A percentile compares a stretch with the other conserved stretches of the same genome.
These are phyloP conservation scores for Stephania cephalantha DNA, from an alignment of 164 flowering plant species.

Conservation along the genomic window DNA sequence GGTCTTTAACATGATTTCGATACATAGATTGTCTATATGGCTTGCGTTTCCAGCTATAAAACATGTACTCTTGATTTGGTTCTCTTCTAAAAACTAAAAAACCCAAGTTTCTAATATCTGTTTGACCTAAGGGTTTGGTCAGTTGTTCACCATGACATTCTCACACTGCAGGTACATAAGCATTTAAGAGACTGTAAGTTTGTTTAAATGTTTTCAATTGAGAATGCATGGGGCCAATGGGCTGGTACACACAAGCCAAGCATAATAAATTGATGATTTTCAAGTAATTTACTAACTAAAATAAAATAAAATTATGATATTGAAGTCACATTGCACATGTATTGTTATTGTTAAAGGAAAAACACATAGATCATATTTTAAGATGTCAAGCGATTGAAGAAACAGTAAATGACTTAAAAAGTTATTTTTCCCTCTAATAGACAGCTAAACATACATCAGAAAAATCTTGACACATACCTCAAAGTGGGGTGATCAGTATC, in stretches of 20 bases:
- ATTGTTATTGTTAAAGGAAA: not conserved
- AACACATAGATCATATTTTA: not conserved
- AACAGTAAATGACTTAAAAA: not conserved
- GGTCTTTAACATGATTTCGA: no score
- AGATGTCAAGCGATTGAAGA: not conserved
- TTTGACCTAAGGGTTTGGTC: not conserved
- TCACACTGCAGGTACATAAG: not conserved
- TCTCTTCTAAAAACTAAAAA: no score
- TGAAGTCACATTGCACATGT: not conserved
- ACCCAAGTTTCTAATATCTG: not conserved
- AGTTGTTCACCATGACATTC: not conserved
- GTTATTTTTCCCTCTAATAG: not conserved
- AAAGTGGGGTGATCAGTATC: conserved; percentile 75
- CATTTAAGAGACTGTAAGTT: not conserved
- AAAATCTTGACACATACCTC: conserved; percentile 42
- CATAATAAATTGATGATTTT: not conserved
- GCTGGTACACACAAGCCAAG: not conserved
- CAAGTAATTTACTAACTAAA: not conserved
- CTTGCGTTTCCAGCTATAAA: no score
- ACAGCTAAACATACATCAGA: not conserved
- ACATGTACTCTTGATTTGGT: no score
- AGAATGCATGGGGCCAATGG: no score
- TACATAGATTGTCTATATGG: no score
- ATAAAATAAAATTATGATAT: not conserved
- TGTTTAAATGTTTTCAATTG: not conserved